Percentiles rank a stretch among this genome's conserved stretches.
phyloP scores from a whole-genome alignment of 805 yeast species.

The Yarrowia divulgata region DNA sequence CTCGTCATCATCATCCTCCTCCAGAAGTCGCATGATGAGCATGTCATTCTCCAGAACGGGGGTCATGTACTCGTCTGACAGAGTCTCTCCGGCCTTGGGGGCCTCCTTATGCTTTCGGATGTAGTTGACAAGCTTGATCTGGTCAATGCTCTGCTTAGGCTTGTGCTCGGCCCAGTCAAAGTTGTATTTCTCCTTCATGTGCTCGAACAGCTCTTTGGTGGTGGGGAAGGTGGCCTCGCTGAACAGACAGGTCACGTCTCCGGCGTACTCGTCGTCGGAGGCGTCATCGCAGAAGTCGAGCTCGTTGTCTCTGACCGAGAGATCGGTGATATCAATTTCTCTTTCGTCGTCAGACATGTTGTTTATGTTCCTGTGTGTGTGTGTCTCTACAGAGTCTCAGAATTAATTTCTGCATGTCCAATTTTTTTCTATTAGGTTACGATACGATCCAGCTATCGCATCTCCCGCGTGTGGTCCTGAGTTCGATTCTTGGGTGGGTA shows the following conservation, averaged over 20 bases:
- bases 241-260: conserved; percentile 43
- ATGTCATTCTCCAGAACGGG: conserved; percentile 47
- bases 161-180: conserved; percentile 43
- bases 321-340: conserved; percentile 43
- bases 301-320: conserved; percentile 44
- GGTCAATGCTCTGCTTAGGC: conserved; percentile 45
- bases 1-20: conserved; percentile 43
- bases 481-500: no score
- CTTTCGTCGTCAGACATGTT: conserved; percentile 35
- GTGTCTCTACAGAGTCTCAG: neutral
- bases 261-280: conserved; percentile 45
- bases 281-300: conserved; percentile 46
- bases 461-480: neutral
- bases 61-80: conserved; percentile 44
- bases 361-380: neutral
- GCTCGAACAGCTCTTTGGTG: conserved; percentile 44
- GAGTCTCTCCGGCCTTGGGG: conserved; percentile 28
- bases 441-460: conserved; percentile 22
- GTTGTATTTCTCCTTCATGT: conserved; percentile 42
- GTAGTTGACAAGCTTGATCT: conserved; percentile 47
- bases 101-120: conserved; percentile 43
- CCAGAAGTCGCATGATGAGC: conserved; percentile 44
- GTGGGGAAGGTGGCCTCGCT: conserved; percentile 42
- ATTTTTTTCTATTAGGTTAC: conserved; percentile 26
- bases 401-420: conserved; percentile 6